phyloP scores from a whole-genome alignment of 257 asterid genomes.

The Verbena officinalis region DNA sequence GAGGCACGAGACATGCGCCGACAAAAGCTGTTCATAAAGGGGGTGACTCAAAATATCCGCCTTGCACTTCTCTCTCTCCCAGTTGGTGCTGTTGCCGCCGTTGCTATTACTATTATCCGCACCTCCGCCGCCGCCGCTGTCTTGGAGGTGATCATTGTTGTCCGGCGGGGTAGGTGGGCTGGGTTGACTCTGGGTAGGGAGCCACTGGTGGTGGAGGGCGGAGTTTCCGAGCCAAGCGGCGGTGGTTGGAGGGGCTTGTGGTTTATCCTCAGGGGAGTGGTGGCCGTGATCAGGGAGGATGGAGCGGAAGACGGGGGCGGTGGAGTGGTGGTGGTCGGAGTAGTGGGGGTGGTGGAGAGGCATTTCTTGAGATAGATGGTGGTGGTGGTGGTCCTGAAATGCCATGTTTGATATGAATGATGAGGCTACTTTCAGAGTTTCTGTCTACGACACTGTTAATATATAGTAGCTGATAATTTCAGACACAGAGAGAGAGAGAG shows the following conservation, averaged over 20 bases:
- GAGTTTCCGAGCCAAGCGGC: conserved; percentile 48
- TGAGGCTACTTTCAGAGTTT: conserved; percentile 22
- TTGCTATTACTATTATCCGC: conserved; percentile 31
- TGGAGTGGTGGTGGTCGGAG: conserved; percentile 44
- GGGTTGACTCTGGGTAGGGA: conserved; percentile 49
- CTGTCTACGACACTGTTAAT: conserved; percentile 25
- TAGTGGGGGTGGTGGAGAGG: conserved; percentile 54
- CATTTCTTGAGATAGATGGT: conserved; percentile 48
- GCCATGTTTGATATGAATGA: conserved; percentile 40
- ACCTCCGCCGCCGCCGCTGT: conserved; percentile 36
- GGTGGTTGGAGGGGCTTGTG: conserved; percentile 24
- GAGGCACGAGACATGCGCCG: conserved; percentile 92
- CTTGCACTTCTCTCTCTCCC: conserved; percentile 90
- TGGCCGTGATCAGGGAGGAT: conserved; percentile 48
- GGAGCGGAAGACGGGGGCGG: conserved; percentile 40
- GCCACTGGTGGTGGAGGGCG: conserved; percentile 52
- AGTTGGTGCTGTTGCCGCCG: conserved; percentile 39
- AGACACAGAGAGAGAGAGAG: conserved; percentile 22
- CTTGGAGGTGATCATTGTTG: conserved; percentile 42
- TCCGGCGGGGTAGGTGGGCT: conserved; percentile 38
- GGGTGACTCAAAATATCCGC: conserved; percentile 87
- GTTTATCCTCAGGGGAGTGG: conserved; percentile 37
- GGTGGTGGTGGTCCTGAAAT: conserved; percentile 53
- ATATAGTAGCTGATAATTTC: conserved; percentile 30
- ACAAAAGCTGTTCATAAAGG: conserved; percentile 75